These are phyloP conservation scores for Kwoniella sp. DNA, from an alignment of 768 basidiomycete species.

Conservation along the genomic window DNA sequence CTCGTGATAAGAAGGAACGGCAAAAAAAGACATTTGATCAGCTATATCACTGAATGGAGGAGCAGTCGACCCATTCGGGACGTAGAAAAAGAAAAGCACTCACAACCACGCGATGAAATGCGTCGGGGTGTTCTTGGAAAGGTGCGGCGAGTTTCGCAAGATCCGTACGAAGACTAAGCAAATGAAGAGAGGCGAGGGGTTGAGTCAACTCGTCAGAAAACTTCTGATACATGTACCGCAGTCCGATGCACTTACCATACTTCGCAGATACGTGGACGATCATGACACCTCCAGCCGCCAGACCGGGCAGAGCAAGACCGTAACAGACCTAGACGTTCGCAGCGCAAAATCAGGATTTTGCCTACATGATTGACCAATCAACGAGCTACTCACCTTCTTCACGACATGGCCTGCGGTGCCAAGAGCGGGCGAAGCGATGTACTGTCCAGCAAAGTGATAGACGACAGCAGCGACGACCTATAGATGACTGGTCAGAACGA, in stretches of 20 bases:
- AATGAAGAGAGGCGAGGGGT: neutral
- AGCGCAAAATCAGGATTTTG: too few relatives aligned
- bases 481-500: neutral
- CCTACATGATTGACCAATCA: too few relatives aligned
- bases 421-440: constrained; percentile 54
- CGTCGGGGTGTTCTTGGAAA: constrained; percentile 31
- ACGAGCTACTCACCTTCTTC: constrained; percentile 36
- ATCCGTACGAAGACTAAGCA: constrained; percentile 40
- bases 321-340: constrained; percentile 37
- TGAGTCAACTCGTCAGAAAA: too few relatives aligned
- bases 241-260: constrained; percentile 15
- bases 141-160: constrained; percentile 36
- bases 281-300: constrained; percentile 34
- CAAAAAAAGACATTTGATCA: neutral
- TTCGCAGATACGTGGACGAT: constrained; percentile 28
- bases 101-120: constrained; percentile 44
- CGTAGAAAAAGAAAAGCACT: constrained; percentile 15
- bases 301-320: constrained; percentile 38
- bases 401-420: constrained; percentile 50
- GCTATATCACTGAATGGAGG: neutral
- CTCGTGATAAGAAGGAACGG: neutral
- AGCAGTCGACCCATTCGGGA: neutral
- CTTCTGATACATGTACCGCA: too few relatives aligned
- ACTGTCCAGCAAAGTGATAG: constrained; percentile 48
- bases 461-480: constrained; percentile 50